Evolutionary conservation across 495 filamentous ascomycete genomes (phyloP), one percentile per base, ranked within the genome.

Genomic region (Filosporella fistucella): DNA sequence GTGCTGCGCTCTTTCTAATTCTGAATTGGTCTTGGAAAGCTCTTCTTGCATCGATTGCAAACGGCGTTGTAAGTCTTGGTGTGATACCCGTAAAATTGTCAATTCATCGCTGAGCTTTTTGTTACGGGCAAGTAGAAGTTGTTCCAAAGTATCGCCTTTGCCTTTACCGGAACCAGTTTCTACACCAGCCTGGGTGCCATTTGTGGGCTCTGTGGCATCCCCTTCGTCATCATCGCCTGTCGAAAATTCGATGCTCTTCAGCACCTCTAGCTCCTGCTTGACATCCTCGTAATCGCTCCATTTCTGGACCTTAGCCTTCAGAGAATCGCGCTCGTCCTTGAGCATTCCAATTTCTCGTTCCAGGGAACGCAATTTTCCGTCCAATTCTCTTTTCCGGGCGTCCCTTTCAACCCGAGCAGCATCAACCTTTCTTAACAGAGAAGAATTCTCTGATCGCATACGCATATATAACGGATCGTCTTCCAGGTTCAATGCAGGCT

Each of bases 211-310:
- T 39, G 21, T 56, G 44, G 52, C 53, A 54, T 52, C 56, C 30
- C 49, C 51, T 24, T 67, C 75, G 18, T 93, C 89, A 51, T 95
- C 89, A 52, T 95, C 89, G 8, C 87, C 88, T 0, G 88, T 87
- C 0, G 91, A 82, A 58, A 98, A 96, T 61, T 98, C 93, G 51
- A 98, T 95, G 54, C 91, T 93, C 81, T 95, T 95, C 55, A 98
- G 77, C 37, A 98, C 89, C 55, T 97, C 93, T 20, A 98, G 75
- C 65, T 98, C 94, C 45, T 89, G 84, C 61, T 93, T 95, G 36
- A 98, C 84, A 50, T 96, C 90, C 28, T 95, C 89, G 58, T 99
- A 99, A 62, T 99, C 94, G 54, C 83, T 78, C 80, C 89, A 91
- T 58, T 87, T 91, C 42, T 88, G 81, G 16, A 96, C 76, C 63